A percentile compares a stretch with the other conserved stretches of the same genome.
Conservation (phyloP, 768 basidiomycete species). For the Hygrophorus russula region DNA sequence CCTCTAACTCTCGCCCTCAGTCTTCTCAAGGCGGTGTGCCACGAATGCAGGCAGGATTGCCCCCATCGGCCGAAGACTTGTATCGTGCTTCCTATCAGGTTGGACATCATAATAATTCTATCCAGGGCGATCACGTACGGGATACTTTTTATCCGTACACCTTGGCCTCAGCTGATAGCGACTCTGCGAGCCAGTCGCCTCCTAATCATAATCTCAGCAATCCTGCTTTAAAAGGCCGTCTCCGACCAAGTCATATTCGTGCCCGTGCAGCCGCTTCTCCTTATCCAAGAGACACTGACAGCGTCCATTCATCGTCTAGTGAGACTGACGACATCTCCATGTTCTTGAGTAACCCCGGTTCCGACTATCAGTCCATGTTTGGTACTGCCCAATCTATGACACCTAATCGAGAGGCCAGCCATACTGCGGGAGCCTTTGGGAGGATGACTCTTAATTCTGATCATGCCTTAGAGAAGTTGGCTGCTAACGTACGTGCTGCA, state of each 20-base stretch:
- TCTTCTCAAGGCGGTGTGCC: constrained; percentile 59
- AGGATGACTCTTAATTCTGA: constrained; percentile 69
- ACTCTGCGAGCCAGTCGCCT: constrained; percentile 42
- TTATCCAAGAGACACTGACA: constrained; percentile 78
- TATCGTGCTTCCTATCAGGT: constrained; percentile 58
- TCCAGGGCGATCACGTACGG: constrained; percentile 34
- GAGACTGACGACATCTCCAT: constrained; percentile 84
- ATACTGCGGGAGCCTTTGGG: constrained; percentile 64
- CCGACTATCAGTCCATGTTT: constrained; percentile 65
- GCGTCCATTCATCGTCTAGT: constrained; percentile 78
- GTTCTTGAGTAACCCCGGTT: constrained; percentile 45
- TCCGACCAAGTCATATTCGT: constrained; percentile 66
- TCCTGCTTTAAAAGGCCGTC: constrained; percentile 67
- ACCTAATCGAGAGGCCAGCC: constrained; percentile 42
- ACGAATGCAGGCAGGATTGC: constrained; percentile 39
- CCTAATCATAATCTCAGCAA: constrained; percentile 69
- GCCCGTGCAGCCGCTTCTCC: constrained; percentile 75
- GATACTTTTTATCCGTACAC: constrained; percentile 11
- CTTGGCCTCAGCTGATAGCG: constrained; percentile 12
- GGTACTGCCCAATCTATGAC: constrained; percentile 33
- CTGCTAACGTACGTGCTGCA: constrained; percentile 77
- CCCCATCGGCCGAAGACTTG: constrained; percentile 52
- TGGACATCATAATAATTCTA: constrained; percentile 30
- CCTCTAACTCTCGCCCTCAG: constrained; percentile 64
- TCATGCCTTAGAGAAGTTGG: constrained; percentile 75